phyloP scores from a whole-genome alignment of 2,329 filamentous ascomycete species.

The Eutypa lata region DNA sequence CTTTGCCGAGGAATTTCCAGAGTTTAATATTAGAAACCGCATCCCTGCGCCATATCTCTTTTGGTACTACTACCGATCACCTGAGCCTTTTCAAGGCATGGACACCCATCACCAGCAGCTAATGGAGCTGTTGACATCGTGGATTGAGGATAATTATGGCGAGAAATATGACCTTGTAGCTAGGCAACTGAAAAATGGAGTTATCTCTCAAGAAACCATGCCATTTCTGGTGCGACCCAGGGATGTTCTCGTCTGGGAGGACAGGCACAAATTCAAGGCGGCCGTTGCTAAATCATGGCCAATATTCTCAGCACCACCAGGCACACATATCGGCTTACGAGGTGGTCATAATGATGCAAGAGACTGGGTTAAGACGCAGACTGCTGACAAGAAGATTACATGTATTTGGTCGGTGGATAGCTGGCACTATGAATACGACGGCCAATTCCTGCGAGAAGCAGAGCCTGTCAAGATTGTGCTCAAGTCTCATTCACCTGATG shows the following conservation, averaged over 20 bases:
- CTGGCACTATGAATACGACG: too few species aligned
- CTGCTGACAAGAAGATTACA: too few species aligned
- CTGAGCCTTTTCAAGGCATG: neutral
- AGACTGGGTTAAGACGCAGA: too few species aligned
- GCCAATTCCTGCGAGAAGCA: too few species aligned
- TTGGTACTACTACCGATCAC: conserved; percentile 8
- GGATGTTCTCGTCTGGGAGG: neutral
- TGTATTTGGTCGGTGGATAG: too few species aligned
- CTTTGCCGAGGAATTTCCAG: conserved; percentile 5
- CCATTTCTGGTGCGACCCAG: conserved; percentile 1
- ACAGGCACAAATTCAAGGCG: neutral
- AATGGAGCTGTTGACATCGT: conserved; percentile 2
- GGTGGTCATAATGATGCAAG: too few species aligned
- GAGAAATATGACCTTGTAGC: neutral
- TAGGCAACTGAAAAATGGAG: neutral
- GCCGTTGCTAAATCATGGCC: neutral
- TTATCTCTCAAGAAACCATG: neutral
- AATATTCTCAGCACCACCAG: neutral
- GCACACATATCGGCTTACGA: too few species aligned
- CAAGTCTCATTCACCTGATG: too few species aligned
- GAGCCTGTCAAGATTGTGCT: too few species aligned
- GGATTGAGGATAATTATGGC: conserved; percentile 5
- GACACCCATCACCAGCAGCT: neutral
- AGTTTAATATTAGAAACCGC: neutral
- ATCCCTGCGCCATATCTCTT: conserved; percentile 4